Percentiles rank a stretch among this genome's conserved stretches.
These are phyloP conservation scores for Thelonectria rubi DNA, from an alignment of 2,329 filamentous ascomycete genomes.

Conservation along the genomic window DNA sequence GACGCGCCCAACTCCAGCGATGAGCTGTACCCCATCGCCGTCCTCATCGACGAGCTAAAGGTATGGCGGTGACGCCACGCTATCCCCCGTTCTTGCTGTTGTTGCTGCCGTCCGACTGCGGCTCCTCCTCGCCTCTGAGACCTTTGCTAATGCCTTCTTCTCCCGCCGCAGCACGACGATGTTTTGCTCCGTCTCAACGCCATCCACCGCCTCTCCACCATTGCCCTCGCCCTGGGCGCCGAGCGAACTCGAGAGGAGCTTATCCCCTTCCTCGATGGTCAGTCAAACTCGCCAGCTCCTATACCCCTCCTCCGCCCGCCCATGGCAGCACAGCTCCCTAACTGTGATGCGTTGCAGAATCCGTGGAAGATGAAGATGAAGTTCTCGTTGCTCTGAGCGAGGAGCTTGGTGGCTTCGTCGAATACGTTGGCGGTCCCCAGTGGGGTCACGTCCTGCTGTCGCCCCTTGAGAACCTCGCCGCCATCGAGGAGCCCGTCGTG, in stretches of 20 bases:
- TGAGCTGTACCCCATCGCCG: conserved; percentile 99
- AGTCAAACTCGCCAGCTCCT: conserved; percentile 51
- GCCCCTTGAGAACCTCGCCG: conserved; percentile 95
- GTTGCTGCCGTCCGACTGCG: conserved; percentile 41
- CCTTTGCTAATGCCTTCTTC: conserved; percentile 32
- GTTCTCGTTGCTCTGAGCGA: conserved; percentile 97
- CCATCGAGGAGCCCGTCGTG: conserved; percentile 97
- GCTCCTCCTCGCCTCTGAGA: conserved; percentile 2
- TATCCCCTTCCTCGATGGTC: conserved; percentile 98
- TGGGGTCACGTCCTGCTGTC: conserved; percentile 96
- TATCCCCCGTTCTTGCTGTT: conserved; percentile 22
- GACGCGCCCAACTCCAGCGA: conserved; percentile 90
- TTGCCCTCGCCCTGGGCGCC: conserved; percentile 92
- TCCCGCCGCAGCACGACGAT: conserved; percentile 84
- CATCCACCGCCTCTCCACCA: conserved; percentile 97
- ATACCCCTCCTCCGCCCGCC: conserved; percentile 28
- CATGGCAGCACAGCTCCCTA: conserved; percentile 28
- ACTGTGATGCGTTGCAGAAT: conserved; percentile 69
- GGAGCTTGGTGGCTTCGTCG: conserved; percentile 94
- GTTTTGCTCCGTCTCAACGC: conserved; percentile 97
- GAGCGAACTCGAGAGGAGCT: conserved; percentile 98
- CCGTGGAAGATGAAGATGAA: conserved; percentile 98
- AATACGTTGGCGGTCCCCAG: conserved; percentile 95
- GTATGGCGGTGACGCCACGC: conserved; percentile 61
- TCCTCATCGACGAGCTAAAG: conserved; percentile 99